phyloP scores from a whole-genome alignment of 805 yeast species.

The Naumovozyma baii region DNA sequence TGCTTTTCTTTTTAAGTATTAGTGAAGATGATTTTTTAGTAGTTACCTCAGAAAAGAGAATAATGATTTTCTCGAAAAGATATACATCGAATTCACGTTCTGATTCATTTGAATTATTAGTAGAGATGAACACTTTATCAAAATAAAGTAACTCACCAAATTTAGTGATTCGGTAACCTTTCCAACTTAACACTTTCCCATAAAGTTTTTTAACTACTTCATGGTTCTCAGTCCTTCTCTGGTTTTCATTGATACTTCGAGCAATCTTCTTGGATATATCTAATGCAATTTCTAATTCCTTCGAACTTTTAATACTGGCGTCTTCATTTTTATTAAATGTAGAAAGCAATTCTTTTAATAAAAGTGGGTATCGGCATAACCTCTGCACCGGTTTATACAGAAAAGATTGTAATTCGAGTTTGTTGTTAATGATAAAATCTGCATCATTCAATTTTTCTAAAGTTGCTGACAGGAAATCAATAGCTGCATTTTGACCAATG shows the following conservation, averaged over 20 bases:
- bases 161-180: conserved; percentile 67
- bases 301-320: conserved; percentile 11
- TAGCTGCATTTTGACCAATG: conserved; percentile 77
- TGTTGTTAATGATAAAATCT: conserved; percentile 66
- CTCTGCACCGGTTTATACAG: conserved; percentile 92
- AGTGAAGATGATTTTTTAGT: conserved; percentile 41
- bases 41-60: conserved; percentile 52
- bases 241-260: conserved; percentile 82
- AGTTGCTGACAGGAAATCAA: conserved; percentile 54
- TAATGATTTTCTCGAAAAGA: conserved; percentile 63
- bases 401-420: conserved; percentile 81
- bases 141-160: conserved; percentile 80
- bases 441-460: conserved; percentile 34
- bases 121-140: conserved; percentile 48
- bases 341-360: conserved; percentile 60
- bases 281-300: conserved; percentile 62
- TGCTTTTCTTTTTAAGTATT: conserved; percentile 32
- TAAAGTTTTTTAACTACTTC: conserved; percentile 57
- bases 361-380: conserved; percentile 85
- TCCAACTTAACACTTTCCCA: conserved; percentile 81
- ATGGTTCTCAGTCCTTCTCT: conserved; percentile 80
- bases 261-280: conserved; percentile 78
- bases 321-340: conserved; percentile 29
- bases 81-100: conserved; percentile 88
- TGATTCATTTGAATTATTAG: conserved; percentile 41